Percentiles rank a stretch among this genome's conserved stretches.
phyloP scores from a whole-genome alignment of 2,329 filamentous ascomycete species.

The Boeremia exigua region DNA sequence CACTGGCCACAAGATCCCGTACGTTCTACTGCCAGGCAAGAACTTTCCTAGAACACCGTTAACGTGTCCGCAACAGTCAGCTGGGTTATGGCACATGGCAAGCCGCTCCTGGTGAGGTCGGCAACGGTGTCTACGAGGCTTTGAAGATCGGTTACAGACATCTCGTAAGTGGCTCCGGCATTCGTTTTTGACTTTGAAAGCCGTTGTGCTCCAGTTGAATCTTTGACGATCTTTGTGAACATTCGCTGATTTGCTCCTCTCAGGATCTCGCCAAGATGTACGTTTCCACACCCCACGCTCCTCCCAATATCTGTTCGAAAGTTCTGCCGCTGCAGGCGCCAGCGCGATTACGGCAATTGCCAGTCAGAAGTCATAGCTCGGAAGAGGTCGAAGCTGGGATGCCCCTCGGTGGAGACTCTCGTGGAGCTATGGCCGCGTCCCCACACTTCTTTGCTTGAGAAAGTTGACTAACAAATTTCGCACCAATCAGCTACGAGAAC shows the following conservation, averaged over 20 bases:
- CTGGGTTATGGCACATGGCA: constrained; percentile 48
- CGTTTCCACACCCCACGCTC: constrained; percentile 15
- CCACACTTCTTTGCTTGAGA: constrained; percentile 1
- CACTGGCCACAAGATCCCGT: constrained; percentile 55
- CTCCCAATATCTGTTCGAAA: not conserved
- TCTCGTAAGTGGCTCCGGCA: constrained; percentile 28
- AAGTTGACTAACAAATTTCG: constrained; percentile 29
- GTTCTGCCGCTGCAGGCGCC: not conserved
- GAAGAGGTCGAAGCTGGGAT: constrained; percentile 20
- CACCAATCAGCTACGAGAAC: constrained; percentile 43
- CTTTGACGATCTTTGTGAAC: not conserved
- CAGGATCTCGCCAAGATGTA: constrained; percentile 44
- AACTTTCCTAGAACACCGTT: not conserved
- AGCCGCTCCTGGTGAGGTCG: constrained; percentile 40
- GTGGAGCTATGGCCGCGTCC: constrained; percentile 25
- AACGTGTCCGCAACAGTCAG: constrained; percentile 48
- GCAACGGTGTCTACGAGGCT: constrained; percentile 52
- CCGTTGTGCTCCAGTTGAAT: not conserved
- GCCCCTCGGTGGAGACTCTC: constrained; percentile 24
- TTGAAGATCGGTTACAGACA: constrained; percentile 45
- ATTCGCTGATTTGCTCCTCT: constrained; percentile 33
- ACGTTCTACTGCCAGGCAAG: constrained; percentile 36
- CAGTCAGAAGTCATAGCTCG: not conserved
- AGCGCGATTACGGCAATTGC: not conserved
- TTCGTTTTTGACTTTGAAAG: constrained; percentile 9